Base-by-base conservation (phyloP, 495 filamentous ascomycete genomes). In the Oidiodendron maius region DNA sequence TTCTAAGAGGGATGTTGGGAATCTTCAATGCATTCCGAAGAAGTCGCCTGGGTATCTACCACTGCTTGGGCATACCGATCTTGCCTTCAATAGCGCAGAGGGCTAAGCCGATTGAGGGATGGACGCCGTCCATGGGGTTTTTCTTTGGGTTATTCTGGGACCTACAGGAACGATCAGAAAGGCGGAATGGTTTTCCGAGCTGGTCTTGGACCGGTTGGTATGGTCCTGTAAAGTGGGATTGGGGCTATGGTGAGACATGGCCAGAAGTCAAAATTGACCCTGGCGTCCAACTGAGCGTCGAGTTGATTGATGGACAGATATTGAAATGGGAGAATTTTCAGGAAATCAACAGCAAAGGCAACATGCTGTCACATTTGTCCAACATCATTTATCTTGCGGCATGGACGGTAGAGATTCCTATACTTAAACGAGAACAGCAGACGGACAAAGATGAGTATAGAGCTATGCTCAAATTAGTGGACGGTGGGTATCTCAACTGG, bases 181-280 rank as follows among this genome's bases (percentile, higher is more conserved):
- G 46, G 40, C 35, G 46, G 1, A 0, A 0, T 48, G 46, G 35
- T 1, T 48, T 48, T 40, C 46, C 46, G 13, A 48, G 46, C 46
- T 48, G 46, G 46, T 48, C 46, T 28, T 48, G 46, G 46, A 48
- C 46, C 2, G 46, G 46, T 3, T 48, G 36, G 46, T 28, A 48
- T 40, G 34, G 46, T 3, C 34, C 20, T 3, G 35, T 48, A 2
- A 40, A 48, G 20, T 48, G 45, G 46, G 22, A 28, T 22, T 1
- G 20, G 34, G 13, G 10, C 20, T n/a, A 38, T 47, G 13, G 18
- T 38, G n/a, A n/a, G 35, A 39, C 3, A 21, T 48, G 46, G 46
- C 36, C 35, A 28, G 0, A 0, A 48, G 15, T 48, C 16, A n/a
- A 16, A 40, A 8, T 48, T 17, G 35, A 48, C 13, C 46, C 46